Evolutionary conservation across 164 flowering plant species (phyloP), one percentile per base, ranked within the genome.

Genomic region (Kingdonia uniflora): DNA sequence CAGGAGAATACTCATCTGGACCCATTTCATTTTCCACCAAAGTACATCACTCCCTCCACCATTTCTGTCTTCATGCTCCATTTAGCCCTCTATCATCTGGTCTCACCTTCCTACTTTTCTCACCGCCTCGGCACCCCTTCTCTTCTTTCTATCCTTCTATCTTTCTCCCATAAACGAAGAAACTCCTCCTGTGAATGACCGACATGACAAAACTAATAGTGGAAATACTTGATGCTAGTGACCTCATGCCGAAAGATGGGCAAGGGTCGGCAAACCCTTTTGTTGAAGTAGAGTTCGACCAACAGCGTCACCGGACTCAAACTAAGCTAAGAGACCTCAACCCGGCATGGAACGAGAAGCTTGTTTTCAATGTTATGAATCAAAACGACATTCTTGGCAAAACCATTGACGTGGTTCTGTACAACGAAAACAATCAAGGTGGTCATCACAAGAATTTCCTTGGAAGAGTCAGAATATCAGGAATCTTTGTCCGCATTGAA

Each of bases 201-300:
- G 60, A 62, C 44, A 79, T 79, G 84, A 21, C 63, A 20, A 83
- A 76, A 42, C 76, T 91, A 14, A 80, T 85, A 1, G 87, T 87
- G 21, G 86, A 87, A 66, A 81, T 87, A n/a, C 62, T 77, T 10
- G 87, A 81, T 20, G 95, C 97, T 11, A 65, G 66, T 50, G 84
- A 83, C 60, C 87, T 91, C 17, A 85, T 77, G 92, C 92, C 95
- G 41, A 91, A 87, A 67, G 92, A 87, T 51, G 87, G 92, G 0
- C 76, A 85, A 3, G 96, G 95, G 22, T 81, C 87, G 0, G 80
- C 97, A 0, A 87, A 74, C 59, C 92, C 97, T 0, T 91, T 71
- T 51, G 92, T 79, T 0, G 87, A 91, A 49, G 92, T 87, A 0
- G 79, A 76, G 0, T 85, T 87, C 49, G 86, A 78, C 11, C 75